These are phyloP conservation scores for Crithidia mellificae DNA, from an alignment of 208 protist species.

Conservation along the genomic window DNA sequence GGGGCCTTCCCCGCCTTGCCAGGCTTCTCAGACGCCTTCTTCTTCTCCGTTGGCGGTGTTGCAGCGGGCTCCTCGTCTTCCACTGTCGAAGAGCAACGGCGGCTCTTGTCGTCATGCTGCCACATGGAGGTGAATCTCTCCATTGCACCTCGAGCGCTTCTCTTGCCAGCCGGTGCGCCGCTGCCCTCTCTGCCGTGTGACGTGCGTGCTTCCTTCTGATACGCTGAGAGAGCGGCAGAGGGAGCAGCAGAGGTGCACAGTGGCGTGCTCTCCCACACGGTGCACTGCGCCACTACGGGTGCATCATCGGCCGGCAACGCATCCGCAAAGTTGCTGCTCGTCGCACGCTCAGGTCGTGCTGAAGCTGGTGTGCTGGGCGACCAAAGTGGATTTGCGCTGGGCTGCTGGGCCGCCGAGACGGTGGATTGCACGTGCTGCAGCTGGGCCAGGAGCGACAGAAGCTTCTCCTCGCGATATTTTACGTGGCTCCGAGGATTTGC, in stretches of 20 bases:
- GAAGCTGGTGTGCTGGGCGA: background rate
- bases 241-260: background rate
- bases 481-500: background rate
- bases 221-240: background rate
- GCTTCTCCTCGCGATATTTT: background rate
- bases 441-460: background rate
- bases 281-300: slow-evolving; percentile 11
- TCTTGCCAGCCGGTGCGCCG: too few relatives aligned
- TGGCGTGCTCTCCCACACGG: slow-evolving; percentile 16
- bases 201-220: background rate
- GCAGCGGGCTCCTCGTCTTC: too few relatives aligned
- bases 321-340: background rate
- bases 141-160: too few relatives aligned
- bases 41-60: too few relatives aligned
- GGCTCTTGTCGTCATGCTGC: too few relatives aligned
- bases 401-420: background rate
- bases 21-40: too few relatives aligned
- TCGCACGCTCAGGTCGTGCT: background rate
- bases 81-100: too few relatives aligned
- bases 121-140: too few relatives aligned
- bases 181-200: too few relatives aligned
- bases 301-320: too few relatives aligned
- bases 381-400: background rate
- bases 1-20: too few relatives aligned
- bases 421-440: background rate